These are phyloP conservation scores for Aspergillus brunneoviolaceus DNA, from an alignment of 2,329 filamentous ascomycete genomes.

Conservation along the genomic window DNA sequence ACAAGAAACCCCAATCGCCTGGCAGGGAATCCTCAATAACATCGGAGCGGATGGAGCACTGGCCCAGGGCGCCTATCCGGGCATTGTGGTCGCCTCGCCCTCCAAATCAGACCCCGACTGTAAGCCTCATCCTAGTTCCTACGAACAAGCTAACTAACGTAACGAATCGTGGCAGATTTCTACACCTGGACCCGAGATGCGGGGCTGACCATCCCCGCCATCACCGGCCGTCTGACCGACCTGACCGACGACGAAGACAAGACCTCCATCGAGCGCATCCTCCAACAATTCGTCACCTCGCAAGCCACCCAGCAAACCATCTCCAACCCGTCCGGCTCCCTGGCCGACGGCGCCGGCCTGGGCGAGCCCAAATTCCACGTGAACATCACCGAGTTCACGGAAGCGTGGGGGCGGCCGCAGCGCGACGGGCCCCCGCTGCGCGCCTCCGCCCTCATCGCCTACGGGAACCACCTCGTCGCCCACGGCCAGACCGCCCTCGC, in stretches of 20 bases:
- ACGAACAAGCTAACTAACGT: no score
- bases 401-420: slow-evolving; percentile 72
- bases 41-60: slow-evolving; percentile 19
- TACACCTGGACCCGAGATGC: slow-evolving; percentile 76
- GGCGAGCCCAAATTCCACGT: slow-evolving; percentile 72
- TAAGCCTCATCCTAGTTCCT: no score
- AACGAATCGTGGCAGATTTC: slow-evolving; percentile 56
- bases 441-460: slow-evolving; percentile 68
- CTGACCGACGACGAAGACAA: slow-evolving; percentile 58
- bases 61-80: slow-evolving; percentile 49
- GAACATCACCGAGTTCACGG: slow-evolving; percentile 59
- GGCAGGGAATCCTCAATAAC: slow-evolving; percentile 17
- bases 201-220: slow-evolving; percentile 65
- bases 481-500: slow-evolving; percentile 57
- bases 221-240: slow-evolving; percentile 55
- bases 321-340: slow-evolving; percentile 64
- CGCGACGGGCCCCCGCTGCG: slow-evolving; percentile 74
- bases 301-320: slow-evolving; percentile 66
- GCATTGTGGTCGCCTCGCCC: slow-evolving; percentile 56
- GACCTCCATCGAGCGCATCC: slow-evolving; percentile 55
- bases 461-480: slow-evolving; percentile 68
- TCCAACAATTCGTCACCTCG: slow-evolving; percentile 65
- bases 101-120: slow-evolving; percentile 51
- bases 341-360: slow-evolving; percentile 50
- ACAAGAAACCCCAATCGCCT: slow-evolving; percentile 11